Evolutionary conservation across 352 stramenopile species (phyloP).

Genomic region (Phytophthora boehmeriae): DNA sequence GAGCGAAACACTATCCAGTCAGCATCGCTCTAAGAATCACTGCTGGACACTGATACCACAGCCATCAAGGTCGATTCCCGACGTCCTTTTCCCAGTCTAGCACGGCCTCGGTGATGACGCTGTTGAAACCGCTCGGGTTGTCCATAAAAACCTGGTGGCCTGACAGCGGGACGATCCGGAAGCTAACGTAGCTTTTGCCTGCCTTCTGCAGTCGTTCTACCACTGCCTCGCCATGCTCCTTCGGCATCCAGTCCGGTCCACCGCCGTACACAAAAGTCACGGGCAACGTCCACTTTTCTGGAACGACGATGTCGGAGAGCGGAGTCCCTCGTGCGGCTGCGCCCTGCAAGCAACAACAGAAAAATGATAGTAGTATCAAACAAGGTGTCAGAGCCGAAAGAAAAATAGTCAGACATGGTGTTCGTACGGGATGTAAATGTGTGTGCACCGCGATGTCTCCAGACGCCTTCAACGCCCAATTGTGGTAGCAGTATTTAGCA

Average conservation of each 20-base stretch:
- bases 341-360: slow-evolving; percentile 48
- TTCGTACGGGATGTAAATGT: slow-evolving; percentile 41
- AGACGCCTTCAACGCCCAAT: slow-evolving; percentile 75
- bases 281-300: slow-evolving; percentile 56
- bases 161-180: slow-evolving; percentile 65
- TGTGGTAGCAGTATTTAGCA: slow-evolving; percentile 81
- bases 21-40: no score
- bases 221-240: slow-evolving; percentile 60
- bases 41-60: not conserved
- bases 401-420: no score
- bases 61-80: not conserved
- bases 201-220: slow-evolving; percentile 58
- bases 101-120: slow-evolving; percentile 45
- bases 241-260: slow-evolving; percentile 83
- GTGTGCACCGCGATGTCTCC: slow-evolving; percentile 81
- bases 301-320: slow-evolving; percentile 56
- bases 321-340: slow-evolving; percentile 43
- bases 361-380: not conserved
- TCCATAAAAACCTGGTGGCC: slow-evolving; percentile 90
- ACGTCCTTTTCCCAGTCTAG: slow-evolving; percentile 26
- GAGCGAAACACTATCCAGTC: no score
- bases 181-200: slow-evolving; percentile 71
- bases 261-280: slow-evolving; percentile 83
- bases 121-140: slow-evolving; percentile 77
- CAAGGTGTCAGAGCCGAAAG: slow-evolving; percentile 8